A percentile compares a stretch with the other conserved stretches of the same genome.
Evolutionary conservation across 257 asterid genomes (phyloP).

Genomic region (Salvia splendens): DNA sequence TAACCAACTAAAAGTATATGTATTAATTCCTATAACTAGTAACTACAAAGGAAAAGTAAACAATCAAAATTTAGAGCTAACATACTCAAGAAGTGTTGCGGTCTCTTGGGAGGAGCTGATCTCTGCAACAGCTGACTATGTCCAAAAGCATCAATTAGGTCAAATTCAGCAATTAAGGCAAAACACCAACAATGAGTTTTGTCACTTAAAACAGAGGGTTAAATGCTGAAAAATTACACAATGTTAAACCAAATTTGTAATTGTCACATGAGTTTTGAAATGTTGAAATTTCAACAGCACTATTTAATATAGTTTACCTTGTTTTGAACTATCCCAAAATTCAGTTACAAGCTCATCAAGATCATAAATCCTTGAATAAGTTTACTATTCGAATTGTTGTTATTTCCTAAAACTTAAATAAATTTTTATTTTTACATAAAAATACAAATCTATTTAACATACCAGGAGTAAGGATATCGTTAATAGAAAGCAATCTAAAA

Average conservation of each 20-base stretch:
- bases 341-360: background rate
- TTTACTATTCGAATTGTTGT: background rate
- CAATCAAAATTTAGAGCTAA: conserved; percentile 18
- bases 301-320: background rate
- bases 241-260: too few species aligned
- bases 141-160: conserved; percentile 42
- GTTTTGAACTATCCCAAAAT: background rate
- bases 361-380: background rate
- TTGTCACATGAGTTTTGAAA: too few species aligned
- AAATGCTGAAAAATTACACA: too few species aligned
- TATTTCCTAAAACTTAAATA: conserved; percentile 9
- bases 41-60: conserved; percentile 15
- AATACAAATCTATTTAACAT: conserved; percentile 15
- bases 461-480: background rate
- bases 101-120: conserved; percentile 90
- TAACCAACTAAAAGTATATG: conserved; percentile 13
- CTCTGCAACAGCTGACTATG: conserved; percentile 95
- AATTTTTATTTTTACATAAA: background rate
- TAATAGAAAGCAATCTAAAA: background rate
- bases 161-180: conserved; percentile 33
- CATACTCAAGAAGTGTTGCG: conserved; percentile 93
- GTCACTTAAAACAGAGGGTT: too few species aligned
- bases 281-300: too few species aligned
- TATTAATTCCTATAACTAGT: conserved; percentile 17
- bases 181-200: conserved; percentile 4